Evolutionary conservation across 768 basidiomycete genomes (phyloP), one percentile per base, ranked within the genome.

Genomic region (Agrocybe praecox): DNA sequence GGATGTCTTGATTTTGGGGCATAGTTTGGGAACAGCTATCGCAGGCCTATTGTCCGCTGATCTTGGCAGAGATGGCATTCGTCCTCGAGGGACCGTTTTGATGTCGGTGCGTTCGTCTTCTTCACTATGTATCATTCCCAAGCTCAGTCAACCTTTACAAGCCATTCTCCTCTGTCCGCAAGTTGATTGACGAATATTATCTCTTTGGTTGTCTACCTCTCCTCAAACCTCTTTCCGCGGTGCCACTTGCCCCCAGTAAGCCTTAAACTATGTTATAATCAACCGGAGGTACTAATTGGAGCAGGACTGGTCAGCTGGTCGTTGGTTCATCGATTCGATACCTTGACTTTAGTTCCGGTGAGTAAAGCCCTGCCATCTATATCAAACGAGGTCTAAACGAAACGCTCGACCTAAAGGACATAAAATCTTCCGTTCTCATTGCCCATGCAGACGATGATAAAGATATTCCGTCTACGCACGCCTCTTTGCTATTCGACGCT

Each of bases 11-110:
- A 71, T 94, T 32, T 71, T 88, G 8, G 92, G 91, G 0, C 89
- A 90, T 62, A 90, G 88, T 64, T 74, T 94, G 2, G 92, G 92
- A 0, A 92, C 91, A 0, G 90, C 84, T 5, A 85, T 94, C 1
- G 81, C 74, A 26, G 72, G 74, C 7, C 56, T 79, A 42, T 71
- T 84, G 22, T 71, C 76, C 15, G 76, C 78, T 9, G 68, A 79
- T 29, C 76, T 85, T n/a, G 77, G 80, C 5, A 71, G 72, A 26
- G 80, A 80, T 52, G 69, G 67, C 1, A 65, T 76, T 42, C 62
- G 70, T 21, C 77, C 78, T 24, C 72, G 69, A 51, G 85, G 84
- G 2, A 65, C 81, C 2, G 82, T 80, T 22, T 62, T 85, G n/a
- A 75, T 83, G 70, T 69, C 74, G 61, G 74, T 74, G 49, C 36